Evolutionary conservation across 495 filamentous ascomycete species (phyloP).

Genomic region (Parachaetomium inaequale): DNA sequence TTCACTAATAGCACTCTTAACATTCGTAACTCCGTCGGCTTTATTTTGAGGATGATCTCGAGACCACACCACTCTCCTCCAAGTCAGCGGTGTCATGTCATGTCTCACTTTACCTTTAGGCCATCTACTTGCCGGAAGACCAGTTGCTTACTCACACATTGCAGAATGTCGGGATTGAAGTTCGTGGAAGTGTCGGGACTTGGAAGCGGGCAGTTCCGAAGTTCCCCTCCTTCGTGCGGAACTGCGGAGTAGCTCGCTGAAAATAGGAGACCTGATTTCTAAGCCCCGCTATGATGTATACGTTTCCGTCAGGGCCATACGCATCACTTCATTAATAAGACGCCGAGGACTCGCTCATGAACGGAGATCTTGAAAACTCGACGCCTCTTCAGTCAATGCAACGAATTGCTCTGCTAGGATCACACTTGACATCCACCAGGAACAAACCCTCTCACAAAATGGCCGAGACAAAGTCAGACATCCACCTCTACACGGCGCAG

Average conservation of each 20-base stretch:
- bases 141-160: too few relatives aligned
- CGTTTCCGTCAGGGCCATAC: neutral
- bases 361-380: neutral
- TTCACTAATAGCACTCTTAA: neutral
- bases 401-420: slow-evolving; percentile 13
- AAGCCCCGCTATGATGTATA: slow-evolving; percentile 13
- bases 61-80: too few relatives aligned
- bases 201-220: neutral
- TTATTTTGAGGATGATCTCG: neutral
- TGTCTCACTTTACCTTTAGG: too few relatives aligned
- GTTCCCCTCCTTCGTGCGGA: slow-evolving; percentile 7
- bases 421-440: slow-evolving; percentile 12
- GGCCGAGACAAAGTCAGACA: slow-evolving; percentile 31
- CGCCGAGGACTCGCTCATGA: neutral
- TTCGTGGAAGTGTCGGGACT: too few relatives aligned
- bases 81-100: too few relatives aligned
- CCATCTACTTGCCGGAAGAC: too few relatives aligned
- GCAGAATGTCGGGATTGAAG: too few relatives aligned
- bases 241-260: neutral
- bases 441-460: slow-evolving; percentile 13
- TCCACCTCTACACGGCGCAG: slow-evolving; percentile 53
- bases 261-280: slow-evolving; percentile 1
- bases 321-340: neutral
- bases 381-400: slow-evolving; percentile 7
- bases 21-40: too few relatives aligned